These are phyloP conservation scores for Mortierella sp. DNA, from an alignment of 371 early-diverging fungal species.

Conservation along the genomic window DNA sequence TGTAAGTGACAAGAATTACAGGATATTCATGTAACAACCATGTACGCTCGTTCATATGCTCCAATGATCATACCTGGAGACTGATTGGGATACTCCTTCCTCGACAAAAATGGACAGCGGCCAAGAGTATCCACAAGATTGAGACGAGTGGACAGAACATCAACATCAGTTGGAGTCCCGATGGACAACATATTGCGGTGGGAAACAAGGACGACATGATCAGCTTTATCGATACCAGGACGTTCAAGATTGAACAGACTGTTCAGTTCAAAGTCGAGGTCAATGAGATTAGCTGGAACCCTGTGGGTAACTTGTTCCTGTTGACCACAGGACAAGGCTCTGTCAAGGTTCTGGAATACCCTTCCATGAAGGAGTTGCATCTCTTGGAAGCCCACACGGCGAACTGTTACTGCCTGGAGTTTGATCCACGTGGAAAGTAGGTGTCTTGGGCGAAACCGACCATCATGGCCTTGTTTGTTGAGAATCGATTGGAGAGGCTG, in stretches of 20 bases:
- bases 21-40: no score
- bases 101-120: no score
- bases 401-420: conserved; percentile 85
- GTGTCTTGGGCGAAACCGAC: no score
- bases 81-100: no score
- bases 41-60: no score
- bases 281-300: conserved; percentile 88
- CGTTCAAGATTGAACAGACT: conserved; percentile 36
- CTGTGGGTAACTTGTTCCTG: conserved; percentile 78
- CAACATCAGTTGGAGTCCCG: conserved; percentile 88
- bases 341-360: conserved; percentile 75
- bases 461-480: background rate
- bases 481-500: background rate
- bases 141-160: conserved; percentile 87
- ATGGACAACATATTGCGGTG: conserved; percentile 82
- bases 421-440: conserved; percentile 80
- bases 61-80: no score
- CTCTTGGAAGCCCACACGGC: conserved; percentile 81
- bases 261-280: conserved; percentile 58
- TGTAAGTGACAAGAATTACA: conserved; percentile 54
- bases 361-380: conserved; percentile 64
- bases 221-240: conserved; percentile 78
- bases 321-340: conserved; percentile 84
- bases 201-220: conserved; percentile 87
- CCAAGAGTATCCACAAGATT: conserved; percentile 69